Evolutionary conservation across 2,329 filamentous ascomycete genomes (phyloP), one percentile per base, ranked within the genome.

Genomic region (Lecanicillium sp.): DNA sequence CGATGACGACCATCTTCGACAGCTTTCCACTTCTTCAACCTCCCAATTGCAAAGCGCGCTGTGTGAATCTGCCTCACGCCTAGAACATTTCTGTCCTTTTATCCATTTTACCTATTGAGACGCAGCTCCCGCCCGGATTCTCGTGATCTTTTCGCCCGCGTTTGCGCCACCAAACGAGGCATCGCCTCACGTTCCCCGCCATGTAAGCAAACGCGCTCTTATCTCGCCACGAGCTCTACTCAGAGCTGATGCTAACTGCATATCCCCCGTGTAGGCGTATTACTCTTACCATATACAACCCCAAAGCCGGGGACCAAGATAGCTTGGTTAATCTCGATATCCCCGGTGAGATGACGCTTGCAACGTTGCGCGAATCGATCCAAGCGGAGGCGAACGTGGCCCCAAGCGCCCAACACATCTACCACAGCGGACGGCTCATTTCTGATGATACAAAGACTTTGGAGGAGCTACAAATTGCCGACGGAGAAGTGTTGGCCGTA

Each of bases 401-500:
- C 19, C 73, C 79, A 14, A 68, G 71, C 32, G 72, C 82, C 33
- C 88, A 95, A 60, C 80, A 87, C 55, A 80, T 96, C 56, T 94
- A 92, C 64, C 84, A 90, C 65, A 94, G 95, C 59, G 92, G 90
- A 48, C 76, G 78, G 48, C 75, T 89, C 30, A 78, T 98, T 40
- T 73, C 69, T 48, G 81, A 88, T 61, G 82, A 89, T 52, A 63
- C 73, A 42, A 83, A 88, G 59, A 95, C 88, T 3, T 75, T 98
- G 55, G 78, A 88, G 49, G 74, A 90, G 52, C 74, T 89, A 22
- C 75, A 83, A 30, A 83, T 98, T 51, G 76, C 71, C 35, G 86
- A 96, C 63, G 87, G 87, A 40, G 92, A 95, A 55, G 89, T 98
- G 85, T 68, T 98, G 47, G 87, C 85, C 20, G 75, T 96, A 49